Base-by-base conservation (phyloP, 495 filamentous ascomycete genomes). In the Tuber aestivum region DNA sequence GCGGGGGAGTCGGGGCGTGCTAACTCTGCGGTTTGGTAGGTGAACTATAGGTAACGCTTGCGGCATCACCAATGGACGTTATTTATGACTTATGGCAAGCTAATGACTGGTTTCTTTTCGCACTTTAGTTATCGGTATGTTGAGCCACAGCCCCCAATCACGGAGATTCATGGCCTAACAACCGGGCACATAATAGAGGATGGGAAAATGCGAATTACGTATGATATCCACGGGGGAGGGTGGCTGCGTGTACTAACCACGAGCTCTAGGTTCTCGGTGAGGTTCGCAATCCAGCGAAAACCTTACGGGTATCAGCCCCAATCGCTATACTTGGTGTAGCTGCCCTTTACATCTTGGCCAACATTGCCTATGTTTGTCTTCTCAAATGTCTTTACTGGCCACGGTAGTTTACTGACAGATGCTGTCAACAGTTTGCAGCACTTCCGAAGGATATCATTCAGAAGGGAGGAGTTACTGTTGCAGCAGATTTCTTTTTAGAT, bases 151-250 rank as follows among this genome's bases (percentile, higher is more conserved):
- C 56, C 4, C 4, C 56, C 27, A 35, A 65, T 20, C 27, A 8
- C 27, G 0, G 35, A 65, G 6, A 69, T 68, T 41, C 37, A 41
- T 41, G 21, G n/a, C 1, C 20, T 40, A n/a, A 40, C 78, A 27
- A 70, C 50, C 38, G 20, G 42, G 38, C 41, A 32, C n/a, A 82
- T 78, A 14, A 38, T 48, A 78, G 78, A 14, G 86, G 86, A 0
- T 86, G 83, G 70, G 83, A 86, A 37, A 85, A 86, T 74, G 83
- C 85, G 4, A 84, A 85, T 75, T 87, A 85, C 75, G 83, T 84
- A 75, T 21, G 9, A 61, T 18, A 70, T 32, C 23, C 18, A 27
- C 45, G 16, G 21, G 4, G 6, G n/a, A 41, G 56, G 21, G 16
- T 41, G 37, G 18, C 20, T 38, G 2, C 7, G 45, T 40, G 56